Evolutionary conservation across 2,329 filamentous ascomycete genomes (phyloP).

Genomic region (Myriosclerotinia curreyana): DNA sequence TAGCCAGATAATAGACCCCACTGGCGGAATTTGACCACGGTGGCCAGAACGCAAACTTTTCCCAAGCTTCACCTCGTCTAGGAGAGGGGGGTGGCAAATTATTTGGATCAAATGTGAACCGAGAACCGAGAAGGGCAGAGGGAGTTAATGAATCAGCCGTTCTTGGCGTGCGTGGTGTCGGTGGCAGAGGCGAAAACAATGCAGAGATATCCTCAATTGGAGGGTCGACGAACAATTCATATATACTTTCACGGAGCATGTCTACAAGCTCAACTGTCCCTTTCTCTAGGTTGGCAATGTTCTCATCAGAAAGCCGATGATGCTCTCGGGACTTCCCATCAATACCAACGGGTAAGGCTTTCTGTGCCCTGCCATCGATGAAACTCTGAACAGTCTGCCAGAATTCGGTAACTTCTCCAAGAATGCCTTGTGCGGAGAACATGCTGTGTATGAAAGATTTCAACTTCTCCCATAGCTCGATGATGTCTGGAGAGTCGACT

Average conservation of each 20-base stretch:
- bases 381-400: constrained; percentile 92
- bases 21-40: constrained; percentile 89
- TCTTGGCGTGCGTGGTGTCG: constrained; percentile 65
- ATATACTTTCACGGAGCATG: constrained; percentile 74
- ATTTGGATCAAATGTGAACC: constrained; percentile 76
- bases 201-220: constrained; percentile 89
- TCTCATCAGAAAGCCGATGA: constrained; percentile 72
- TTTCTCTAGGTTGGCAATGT: constrained; percentile 68
- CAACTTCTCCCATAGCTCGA: constrained; percentile 92
- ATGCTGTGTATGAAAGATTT: constrained; percentile 69
- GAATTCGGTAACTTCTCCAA: constrained; percentile 89
- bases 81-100: constrained; percentile 76
- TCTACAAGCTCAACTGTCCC: constrained; percentile 80
- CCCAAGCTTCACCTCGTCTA: constrained; percentile 79
- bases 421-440: constrained; percentile 72
- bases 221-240: constrained; percentile 79
- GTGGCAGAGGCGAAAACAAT: constrained; percentile 76
- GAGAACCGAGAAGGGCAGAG: constrained; percentile 62
- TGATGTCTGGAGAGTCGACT: constrained; percentile 74
- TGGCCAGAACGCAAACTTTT: constrained; percentile 94
- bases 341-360: constrained; percentile 72
- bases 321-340: constrained; percentile 78
- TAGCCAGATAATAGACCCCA: constrained; percentile 84
- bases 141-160: constrained; percentile 50
- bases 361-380: constrained; percentile 80